Evolutionary conservation across 192 early-diverging fungal species (phyloP), one percentile per base, ranked within the genome.

Genomic region (Rhizoclosmatium globosum): DNA sequence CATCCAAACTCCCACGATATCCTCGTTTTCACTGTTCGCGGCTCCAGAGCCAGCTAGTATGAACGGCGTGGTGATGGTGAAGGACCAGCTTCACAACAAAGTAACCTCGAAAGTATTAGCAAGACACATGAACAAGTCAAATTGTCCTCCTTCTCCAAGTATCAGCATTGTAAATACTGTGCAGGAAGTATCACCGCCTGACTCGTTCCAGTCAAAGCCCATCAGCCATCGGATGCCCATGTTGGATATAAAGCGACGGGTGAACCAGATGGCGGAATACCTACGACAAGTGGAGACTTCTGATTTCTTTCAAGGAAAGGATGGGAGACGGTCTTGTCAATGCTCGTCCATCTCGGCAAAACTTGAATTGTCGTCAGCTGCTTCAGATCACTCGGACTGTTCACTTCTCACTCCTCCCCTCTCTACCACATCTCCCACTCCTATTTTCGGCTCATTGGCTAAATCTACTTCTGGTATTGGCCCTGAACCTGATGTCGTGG

Each of bases 401-500:
- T 68, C 67, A 15, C 39, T 68, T 7, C 67, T 68, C 1, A 68
- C 67, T 9, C 67, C 67, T 42, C 67, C 67, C 7, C 67, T 68
- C 42, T 68, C 67, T 9, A 68, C 67, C 1, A 68, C 67, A 13
- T 68, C 67, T 68, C 67, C 67, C 9, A 44, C 67, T 9, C 67
- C 67, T 46, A 43, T 68, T 13, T 68, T 68, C 45, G 50, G 50
- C 17, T 53, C 50, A 53, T 13, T 17, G 17, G 50, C 50, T 13
- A 53, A 7, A 53, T 53, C 50, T 7, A 53, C 50, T 7, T 7
- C 50, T 13, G 50, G 50, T 53, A 7, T 13, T 53, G 17, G 6
- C 50, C 17, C 50, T 31, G 31, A 31, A 31, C 31, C 31, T 31
- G 31, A 31, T 31, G 31, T 31, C 31, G 31, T 31, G 31, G 31